These are phyloP conservation scores for Voacanga thouarsii DNA, from an alignment of 257 asterid species.

Conservation along the genomic window DNA sequence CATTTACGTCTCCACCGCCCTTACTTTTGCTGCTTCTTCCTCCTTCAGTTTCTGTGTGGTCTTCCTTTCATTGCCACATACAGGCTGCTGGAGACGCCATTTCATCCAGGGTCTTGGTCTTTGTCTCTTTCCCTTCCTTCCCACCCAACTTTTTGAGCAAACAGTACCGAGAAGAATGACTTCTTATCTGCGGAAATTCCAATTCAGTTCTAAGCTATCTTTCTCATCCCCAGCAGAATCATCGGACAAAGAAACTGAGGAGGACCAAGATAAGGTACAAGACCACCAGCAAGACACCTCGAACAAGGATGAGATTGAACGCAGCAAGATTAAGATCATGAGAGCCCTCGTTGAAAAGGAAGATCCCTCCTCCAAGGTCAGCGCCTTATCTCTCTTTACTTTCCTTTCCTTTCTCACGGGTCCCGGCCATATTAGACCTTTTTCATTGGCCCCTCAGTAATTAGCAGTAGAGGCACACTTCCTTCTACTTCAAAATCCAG, in stretches of 20 bases:
- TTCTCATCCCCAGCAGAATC: conserved; percentile 7
- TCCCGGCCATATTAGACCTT: neutral
- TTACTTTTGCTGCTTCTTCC: neutral
- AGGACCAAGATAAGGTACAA: conserved; percentile 3
- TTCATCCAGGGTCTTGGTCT: neutral
- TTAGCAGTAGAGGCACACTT: neutral
- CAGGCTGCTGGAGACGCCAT: neutral
- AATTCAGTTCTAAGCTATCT: conserved; percentile 16
- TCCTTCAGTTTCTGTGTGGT: neutral
- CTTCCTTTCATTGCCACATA: neutral
- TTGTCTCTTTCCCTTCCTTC: too few relatives aligned
- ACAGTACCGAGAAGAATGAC: conserved; percentile 32
- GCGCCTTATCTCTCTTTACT: neutral
- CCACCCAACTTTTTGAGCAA: neutral
- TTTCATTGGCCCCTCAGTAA: too few relatives aligned
- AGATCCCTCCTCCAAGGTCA: conserved; percentile 41
- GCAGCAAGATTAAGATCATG: conserved; percentile 31
- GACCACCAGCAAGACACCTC: neutral
- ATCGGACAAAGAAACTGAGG: conserved; percentile 13
- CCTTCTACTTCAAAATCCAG: neutral
- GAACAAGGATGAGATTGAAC: conserved; percentile 25
- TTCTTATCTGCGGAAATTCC: conserved; percentile 67
- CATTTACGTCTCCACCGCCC: too few relatives aligned
- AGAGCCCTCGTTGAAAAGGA: conserved; percentile 21
- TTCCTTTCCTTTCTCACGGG: neutral